Evolutionary conservation across 108 stramenopile genomes (phyloP).

Genomic region (Fragilariopsis cylindrus): DNA sequence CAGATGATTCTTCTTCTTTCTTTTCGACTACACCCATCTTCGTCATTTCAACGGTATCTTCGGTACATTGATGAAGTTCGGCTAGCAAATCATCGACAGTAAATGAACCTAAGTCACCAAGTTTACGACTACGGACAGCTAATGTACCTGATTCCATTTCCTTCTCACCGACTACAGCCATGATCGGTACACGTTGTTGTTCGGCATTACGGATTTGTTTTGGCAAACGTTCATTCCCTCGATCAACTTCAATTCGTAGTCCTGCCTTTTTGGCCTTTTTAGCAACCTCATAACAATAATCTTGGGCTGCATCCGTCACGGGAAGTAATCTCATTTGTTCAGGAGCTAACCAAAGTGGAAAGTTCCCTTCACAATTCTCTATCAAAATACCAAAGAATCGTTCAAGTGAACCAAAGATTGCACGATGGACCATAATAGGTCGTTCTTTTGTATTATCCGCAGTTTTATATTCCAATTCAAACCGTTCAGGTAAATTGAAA

Average conservation of each 20-base stretch:
- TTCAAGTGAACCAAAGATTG: slow-evolving; percentile 98
- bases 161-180: slow-evolving; percentile 93
- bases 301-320: slow-evolving; percentile 90
- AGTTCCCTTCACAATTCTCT: slow-evolving; percentile 94
- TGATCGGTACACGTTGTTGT: slow-evolving; percentile 89
- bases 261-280: slow-evolving; percentile 73
- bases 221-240: slow-evolving; percentile 87
- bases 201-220: slow-evolving; percentile 98
- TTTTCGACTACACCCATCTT: slow-evolving; percentile 59
- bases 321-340: slow-evolving; percentile 92
- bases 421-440: slow-evolving; percentile 95
- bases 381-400: slow-evolving; percentile 98
- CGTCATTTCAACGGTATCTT: slow-evolving; percentile 72
- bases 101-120: slow-evolving; percentile 89
- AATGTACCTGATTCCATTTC: slow-evolving; percentile 87
- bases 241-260: slow-evolving; percentile 90
- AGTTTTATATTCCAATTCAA: slow-evolving; percentile 87
- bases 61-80: slow-evolving; percentile 64
- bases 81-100: slow-evolving; percentile 68
- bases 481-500: slow-evolving; percentile 98
- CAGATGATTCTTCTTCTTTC: slow-evolving; percentile 26
- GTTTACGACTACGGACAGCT: slow-evolving; percentile 82
- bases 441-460: slow-evolving; percentile 78
- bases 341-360: slow-evolving; percentile 96
- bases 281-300: slow-evolving; percentile 87